phyloP scores from a whole-genome alignment of 2,329 filamentous ascomycete genomes.

The Colletotrichum sp. region DNA sequence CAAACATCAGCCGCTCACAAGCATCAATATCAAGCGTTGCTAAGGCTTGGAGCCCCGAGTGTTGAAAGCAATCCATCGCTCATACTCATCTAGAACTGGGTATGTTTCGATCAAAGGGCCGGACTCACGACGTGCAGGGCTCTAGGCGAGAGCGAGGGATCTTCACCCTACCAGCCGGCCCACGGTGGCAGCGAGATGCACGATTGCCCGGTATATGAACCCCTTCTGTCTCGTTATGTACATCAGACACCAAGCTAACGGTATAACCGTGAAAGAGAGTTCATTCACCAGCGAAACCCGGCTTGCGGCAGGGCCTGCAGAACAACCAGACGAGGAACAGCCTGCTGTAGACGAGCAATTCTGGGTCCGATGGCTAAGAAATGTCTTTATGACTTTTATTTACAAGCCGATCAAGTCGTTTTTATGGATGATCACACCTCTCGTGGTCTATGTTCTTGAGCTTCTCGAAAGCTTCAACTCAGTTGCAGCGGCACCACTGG shows the following conservation, averaged over 20 bases:
- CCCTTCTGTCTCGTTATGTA: too few relatives aligned
- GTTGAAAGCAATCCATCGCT: accelerated
- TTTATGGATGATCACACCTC: accelerated
- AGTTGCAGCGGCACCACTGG: neutral
- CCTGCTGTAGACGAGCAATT: accelerated
- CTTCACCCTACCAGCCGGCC: neutral
- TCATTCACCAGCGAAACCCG: neutral
- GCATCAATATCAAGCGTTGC: neutral
- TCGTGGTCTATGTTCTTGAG: neutral
- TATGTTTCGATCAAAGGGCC: neutral
- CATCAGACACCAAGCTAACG: too few relatives aligned
- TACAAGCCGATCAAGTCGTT: neutral
- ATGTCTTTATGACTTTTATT: accelerated
- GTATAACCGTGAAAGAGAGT: too few relatives aligned
- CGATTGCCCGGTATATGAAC: neutral
- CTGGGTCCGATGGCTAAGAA: accelerated
- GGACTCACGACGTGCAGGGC: neutral
- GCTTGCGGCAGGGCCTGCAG: accelerated
- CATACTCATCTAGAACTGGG: accelerated
- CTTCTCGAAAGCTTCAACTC: neutral
- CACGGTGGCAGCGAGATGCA: neutral
- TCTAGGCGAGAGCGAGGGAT: neutral
- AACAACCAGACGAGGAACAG: accelerated
- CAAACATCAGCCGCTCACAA: neutral
- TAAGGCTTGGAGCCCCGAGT: neutral